Conservation (phyloP, 1,284 basidiomycete species). For the Pascua sp. region DNA sequence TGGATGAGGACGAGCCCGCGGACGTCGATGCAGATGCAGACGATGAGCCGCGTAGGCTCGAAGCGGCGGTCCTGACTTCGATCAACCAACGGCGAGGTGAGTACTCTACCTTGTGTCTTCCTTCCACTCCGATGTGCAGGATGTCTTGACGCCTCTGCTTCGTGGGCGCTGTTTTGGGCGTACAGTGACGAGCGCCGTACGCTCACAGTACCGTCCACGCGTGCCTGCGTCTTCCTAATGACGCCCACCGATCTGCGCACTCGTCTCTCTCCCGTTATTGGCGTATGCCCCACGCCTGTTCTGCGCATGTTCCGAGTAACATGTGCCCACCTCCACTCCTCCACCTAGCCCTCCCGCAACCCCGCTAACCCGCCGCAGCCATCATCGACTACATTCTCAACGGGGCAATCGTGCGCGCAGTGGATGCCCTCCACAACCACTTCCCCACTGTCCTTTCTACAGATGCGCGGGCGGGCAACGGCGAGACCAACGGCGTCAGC, state of each 20-base stretch:
- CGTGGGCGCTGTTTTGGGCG: not conserved
- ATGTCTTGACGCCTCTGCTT: not conserved
- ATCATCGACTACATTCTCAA: conserved; percentile 42
- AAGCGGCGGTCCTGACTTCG: conserved; percentile 19
- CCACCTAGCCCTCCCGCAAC: not conserved
- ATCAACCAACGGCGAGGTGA: conserved; percentile 39
- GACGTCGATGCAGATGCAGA: conserved; percentile 9
- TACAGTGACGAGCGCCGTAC: not conserved
- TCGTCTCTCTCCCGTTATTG: too few relatives aligned
- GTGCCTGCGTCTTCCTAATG: too few relatives aligned
- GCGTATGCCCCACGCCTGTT: not conserved
- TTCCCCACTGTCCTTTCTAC: conserved; percentile 36
- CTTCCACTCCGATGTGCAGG: not conserved
- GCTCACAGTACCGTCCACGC: not conserved
- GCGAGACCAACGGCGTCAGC: not conserved
- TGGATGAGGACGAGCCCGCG: conserved; percentile 9
- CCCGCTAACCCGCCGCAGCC: conserved; percentile 13
- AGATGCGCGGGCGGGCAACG: not conserved
- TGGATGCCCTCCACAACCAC: conserved; percentile 33
- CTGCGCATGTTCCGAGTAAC: not conserved
- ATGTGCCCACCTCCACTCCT: not conserved
- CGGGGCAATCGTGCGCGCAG: conserved; percentile 36
- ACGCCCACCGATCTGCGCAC: too few relatives aligned
- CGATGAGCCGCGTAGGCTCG: conserved; percentile 12
- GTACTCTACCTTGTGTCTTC: conserved; percentile 4